phyloP scores from a whole-genome alignment of 2,329 filamentous ascomycete species.

The Orbilia javanica region DNA sequence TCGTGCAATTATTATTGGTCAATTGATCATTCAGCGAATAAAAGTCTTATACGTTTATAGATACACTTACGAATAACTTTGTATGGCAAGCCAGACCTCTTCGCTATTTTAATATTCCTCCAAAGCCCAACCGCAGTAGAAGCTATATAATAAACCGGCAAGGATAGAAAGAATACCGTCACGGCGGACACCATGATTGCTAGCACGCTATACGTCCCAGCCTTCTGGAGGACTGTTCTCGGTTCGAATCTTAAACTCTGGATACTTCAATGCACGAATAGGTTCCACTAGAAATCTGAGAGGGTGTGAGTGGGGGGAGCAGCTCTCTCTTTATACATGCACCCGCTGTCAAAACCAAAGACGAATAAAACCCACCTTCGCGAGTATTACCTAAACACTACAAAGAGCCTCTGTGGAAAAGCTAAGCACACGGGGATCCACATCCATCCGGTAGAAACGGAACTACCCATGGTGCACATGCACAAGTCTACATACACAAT shows the following conservation, averaged over 20 bases:
- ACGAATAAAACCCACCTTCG: neutral
- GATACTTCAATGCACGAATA: neutral
- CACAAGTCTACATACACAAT: neutral
- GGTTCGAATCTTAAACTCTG: neutral
- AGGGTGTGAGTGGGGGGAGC: neutral
- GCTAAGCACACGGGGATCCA: slow-evolving; percentile 9
- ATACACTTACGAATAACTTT: slow-evolving; percentile 61
- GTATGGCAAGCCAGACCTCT: slow-evolving; percentile 61
- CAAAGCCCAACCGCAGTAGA: slow-evolving; percentile 60
- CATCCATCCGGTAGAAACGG: slow-evolving; percentile 13
- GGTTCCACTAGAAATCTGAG: neutral
- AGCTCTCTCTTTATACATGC: slow-evolving; percentile 12
- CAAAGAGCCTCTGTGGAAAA: slow-evolving; percentile 24
- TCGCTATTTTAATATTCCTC: slow-evolving; percentile 60
- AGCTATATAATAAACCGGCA: slow-evolving; percentile 48
- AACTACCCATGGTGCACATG: slow-evolving; percentile 10
- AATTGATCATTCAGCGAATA: neutral
- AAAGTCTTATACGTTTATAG: neutral
- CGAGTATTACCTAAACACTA: slow-evolving; percentile 26
- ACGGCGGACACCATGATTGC: slow-evolving; percentile 39
- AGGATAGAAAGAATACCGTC: slow-evolving; percentile 22
- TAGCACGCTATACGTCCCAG: neutral
- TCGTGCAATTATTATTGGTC: neutral
- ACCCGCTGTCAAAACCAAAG: neutral
- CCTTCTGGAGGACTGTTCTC: neutral